A percentile compares a stretch with the other conserved stretches of the same genome.
Conservation (phyloP, 2,329 filamentous ascomycete species). For the Fragosphaeria purpurea region DNA sequence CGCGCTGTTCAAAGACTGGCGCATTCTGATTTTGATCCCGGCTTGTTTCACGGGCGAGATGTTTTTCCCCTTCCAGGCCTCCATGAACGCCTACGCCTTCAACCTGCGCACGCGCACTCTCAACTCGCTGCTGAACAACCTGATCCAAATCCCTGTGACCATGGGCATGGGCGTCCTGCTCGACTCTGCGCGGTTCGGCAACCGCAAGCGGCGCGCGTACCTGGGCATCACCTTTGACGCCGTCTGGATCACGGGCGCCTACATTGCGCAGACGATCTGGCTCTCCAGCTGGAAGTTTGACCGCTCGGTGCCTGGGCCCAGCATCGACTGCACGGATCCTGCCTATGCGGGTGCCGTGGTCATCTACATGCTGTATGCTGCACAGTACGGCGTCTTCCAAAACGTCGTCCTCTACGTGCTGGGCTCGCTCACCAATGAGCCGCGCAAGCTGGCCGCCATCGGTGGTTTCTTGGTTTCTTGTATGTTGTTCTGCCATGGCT, state of each 20-base stretch:
- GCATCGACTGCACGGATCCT: constrained; percentile 1
- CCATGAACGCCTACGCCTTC: constrained; percentile 17
- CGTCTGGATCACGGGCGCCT: constrained; percentile 18
- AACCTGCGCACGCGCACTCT: constrained; percentile 12
- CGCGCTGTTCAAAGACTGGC: constrained; percentile 14
- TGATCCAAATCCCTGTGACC: constrained; percentile 20
- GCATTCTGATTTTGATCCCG: constrained; percentile 18
- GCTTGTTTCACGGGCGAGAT: constrained; percentile 19
- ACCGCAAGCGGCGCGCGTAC: background rate
- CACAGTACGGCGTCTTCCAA: constrained; percentile 17
- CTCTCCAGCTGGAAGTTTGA: constrained; percentile 12
- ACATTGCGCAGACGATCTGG: constrained; percentile 15
- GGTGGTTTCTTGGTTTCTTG: constrained; percentile 1
- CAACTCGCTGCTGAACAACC: constrained; percentile 21
- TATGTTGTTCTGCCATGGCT: no score
- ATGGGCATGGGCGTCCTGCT: background rate
- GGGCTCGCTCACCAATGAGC: constrained; percentile 19
- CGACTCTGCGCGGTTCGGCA: constrained; percentile 1
- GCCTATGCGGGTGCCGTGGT: constrained; percentile 3
- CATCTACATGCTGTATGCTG: constrained; percentile 2
- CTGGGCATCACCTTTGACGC: constrained; percentile 4
- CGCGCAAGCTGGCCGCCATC: constrained; percentile 10
- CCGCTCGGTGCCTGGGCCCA: constrained; percentile 10
- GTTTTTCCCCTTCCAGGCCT: constrained; percentile 24
- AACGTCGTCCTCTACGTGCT: constrained; percentile 21